Evolutionary conservation across 495 filamentous ascomycete species (phyloP), one percentile per base, ranked within the genome.

Genomic region (Penicillium psychrofluorescens): DNA sequence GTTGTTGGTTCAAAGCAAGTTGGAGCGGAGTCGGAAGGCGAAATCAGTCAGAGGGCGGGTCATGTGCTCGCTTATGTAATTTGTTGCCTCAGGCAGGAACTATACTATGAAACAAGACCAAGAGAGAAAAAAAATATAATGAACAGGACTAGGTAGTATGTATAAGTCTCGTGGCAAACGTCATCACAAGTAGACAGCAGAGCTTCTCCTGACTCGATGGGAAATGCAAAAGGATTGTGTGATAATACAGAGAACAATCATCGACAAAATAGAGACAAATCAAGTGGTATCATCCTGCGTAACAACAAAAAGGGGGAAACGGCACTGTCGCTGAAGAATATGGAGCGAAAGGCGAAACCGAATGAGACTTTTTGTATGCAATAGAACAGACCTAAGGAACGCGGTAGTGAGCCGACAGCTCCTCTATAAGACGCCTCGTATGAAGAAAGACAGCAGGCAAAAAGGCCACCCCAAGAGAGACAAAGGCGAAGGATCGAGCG

Each of bases 221-320:
- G 33, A 46, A 35, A 44, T n/a, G 27, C 31, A 41, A 27, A 46
- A 46, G 33, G 39, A 42, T 46, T 41, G 42, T 22, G 22, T 53
- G 46, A 48, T 61, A 45, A 51, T 55, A 61, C 54, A 61, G 35
- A 44, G 38, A 46, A 43, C 27, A 40, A 49, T 61, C 56, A 46
- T 60, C 44, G 58, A 41, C 51, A 51, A 41, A 59, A 47, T 38
- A 43, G 56, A 50, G 43, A 62, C 40, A 52, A 53, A 51, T 50
- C 41, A 61, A 60, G 53, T 66, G 63, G 66, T 67, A 67, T 69
- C 66, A 65, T 58, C 55, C 61, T 59, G 63, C 52, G 58, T 48
- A 44, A 51, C 54, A 54, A 49, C 14, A 40, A 49, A 39, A 29
- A 44, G 29, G 39, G 32, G 38, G 5, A 41, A 40, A 36, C 11